Conservation (phyloP, 495 filamentous ascomycete species). For the Clohesyomyces aquaticus region DNA sequence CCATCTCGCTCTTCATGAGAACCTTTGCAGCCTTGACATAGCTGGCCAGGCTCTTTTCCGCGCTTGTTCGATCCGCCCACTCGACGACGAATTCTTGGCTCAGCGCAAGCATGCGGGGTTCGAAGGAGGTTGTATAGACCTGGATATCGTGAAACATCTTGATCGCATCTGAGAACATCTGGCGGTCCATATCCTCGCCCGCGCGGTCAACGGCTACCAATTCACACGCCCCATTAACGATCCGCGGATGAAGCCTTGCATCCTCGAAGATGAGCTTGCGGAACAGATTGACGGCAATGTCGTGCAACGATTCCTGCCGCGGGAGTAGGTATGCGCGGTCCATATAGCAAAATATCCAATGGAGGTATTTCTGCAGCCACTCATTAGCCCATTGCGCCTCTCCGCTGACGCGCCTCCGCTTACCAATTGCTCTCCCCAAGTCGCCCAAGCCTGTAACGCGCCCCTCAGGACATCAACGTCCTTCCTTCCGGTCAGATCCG, state of each 20-base stretch:
- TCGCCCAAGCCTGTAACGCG: conserved; percentile 71
- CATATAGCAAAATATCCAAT: conserved; percentile 88
- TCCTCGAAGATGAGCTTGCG: conserved; percentile 61
- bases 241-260: conserved; percentile 53
- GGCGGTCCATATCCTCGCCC: conserved; percentile 55
- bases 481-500: conserved; percentile 55
- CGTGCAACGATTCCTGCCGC: conserved; percentile 60
- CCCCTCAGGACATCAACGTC: conserved; percentile 66
- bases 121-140: conserved; percentile 77
- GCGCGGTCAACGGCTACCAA: conserved; percentile 73
- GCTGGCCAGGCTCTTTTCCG: conserved; percentile 60
- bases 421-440: conserved; percentile 80
- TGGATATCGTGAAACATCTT: conserved; percentile 79
- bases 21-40: conserved; percentile 70
- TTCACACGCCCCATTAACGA: conserved; percentile 74
- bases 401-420: conserved; percentile 34
- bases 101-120: conserved; percentile 68
- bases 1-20: conserved; percentile 70
- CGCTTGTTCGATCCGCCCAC: conserved; percentile 67
- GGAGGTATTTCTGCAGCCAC: conserved; percentile 63
- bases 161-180: conserved; percentile 70
- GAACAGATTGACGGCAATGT: conserved; percentile 61
- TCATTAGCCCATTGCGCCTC: not conserved
- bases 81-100: conserved; percentile 65
- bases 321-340: conserved; percentile 86